phyloP scores from a whole-genome alignment of 768 basidiomycete species.

The Lactifluus pinguis region DNA sequence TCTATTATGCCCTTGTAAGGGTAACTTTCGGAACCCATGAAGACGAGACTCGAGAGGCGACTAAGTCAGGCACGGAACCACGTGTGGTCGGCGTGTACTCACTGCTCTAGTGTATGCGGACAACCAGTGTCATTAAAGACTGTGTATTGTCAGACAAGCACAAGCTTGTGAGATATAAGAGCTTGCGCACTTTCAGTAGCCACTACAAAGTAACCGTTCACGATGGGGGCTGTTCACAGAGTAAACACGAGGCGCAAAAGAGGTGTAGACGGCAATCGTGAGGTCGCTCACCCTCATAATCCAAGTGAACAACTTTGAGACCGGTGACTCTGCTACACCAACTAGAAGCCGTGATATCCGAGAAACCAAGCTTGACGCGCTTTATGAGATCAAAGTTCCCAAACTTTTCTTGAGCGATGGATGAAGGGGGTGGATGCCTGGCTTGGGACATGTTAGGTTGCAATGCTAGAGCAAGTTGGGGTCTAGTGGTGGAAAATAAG shows the following conservation, averaged over 20 bases:
- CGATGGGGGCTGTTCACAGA: slow-evolving; percentile 58
- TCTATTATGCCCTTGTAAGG: slow-evolving; percentile 96
- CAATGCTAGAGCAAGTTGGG: neutral
- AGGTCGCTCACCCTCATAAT: slow-evolving; percentile 63
- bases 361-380: slow-evolving; percentile 65
- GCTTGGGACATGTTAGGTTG: slow-evolving; percentile 11
- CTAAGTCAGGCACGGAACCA: neutral
- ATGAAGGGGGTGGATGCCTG: neutral
- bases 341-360: slow-evolving; percentile 75
- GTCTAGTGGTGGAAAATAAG: slow-evolving; percentile 2
- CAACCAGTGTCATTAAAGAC: slow-evolving; percentile 93
- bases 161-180: neutral
- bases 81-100: slow-evolving; percentile 25
- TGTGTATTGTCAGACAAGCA: slow-evolving; percentile 24
- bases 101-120: slow-evolving; percentile 96
- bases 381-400: slow-evolving; percentile 83
- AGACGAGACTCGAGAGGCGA: slow-evolving; percentile 53
- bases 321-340: slow-evolving; percentile 85
- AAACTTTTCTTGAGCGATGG: slow-evolving; percentile 29
- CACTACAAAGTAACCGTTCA: slow-evolving; percentile 87
- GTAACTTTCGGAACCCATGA: slow-evolving; percentile 93
- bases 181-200: slow-evolving; percentile 71
- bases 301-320: slow-evolving; percentile 82
- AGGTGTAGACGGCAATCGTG: neutral
- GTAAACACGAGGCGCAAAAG: slow-evolving; percentile 2